These are phyloP conservation scores for Russula sp. DNA, from an alignment of 768 basidiomycete genomes.

Conservation along the genomic window DNA sequence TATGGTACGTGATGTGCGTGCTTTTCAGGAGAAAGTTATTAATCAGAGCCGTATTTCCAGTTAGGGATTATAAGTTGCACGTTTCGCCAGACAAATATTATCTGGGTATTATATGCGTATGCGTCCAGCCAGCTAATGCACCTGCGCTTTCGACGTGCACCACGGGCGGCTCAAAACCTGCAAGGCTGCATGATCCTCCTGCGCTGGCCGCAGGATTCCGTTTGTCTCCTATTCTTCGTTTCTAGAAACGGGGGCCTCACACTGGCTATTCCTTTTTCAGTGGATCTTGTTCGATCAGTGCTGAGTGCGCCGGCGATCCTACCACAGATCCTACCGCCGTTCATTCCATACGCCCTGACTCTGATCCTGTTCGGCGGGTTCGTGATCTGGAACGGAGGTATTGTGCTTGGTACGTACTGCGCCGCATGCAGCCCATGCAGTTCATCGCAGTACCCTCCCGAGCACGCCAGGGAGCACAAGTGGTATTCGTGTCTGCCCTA, in stretches of 20 bases:
- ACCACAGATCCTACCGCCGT: conserved; percentile 52
- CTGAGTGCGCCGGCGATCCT: conserved; percentile 50
- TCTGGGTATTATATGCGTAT: conserved; percentile 89
- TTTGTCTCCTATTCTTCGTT: conserved; percentile 37
- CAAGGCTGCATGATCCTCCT: conserved; percentile 66
- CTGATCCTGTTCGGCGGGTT: conserved; percentile 63
- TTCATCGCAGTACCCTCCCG: too few relatives aligned
- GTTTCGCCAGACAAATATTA: conserved; percentile 91
- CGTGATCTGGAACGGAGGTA: conserved; percentile 88
- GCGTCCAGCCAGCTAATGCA: conserved; percentile 69
- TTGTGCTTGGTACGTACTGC: conserved; percentile 73
- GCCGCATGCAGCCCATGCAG: background rate
- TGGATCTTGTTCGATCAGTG: conserved; percentile 54
- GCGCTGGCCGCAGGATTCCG: conserved; percentile 60
- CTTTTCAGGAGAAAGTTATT: conserved; percentile 26
- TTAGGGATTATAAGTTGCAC: conserved; percentile 77
- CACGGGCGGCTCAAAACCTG: conserved; percentile 39
- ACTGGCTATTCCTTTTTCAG: conserved; percentile 39
- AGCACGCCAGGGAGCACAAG: too few relatives aligned
- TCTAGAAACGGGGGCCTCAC: conserved; percentile 19
- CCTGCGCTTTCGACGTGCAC: conserved; percentile 60
- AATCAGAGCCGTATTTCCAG: conserved; percentile 45
- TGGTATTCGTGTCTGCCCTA: too few relatives aligned
- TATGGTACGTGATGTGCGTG: conserved; percentile 51
- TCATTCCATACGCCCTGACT: conserved; percentile 68